Conservation (phyloP, 129 eudicot genomes). For the Ambrosia trifida region DNA sequence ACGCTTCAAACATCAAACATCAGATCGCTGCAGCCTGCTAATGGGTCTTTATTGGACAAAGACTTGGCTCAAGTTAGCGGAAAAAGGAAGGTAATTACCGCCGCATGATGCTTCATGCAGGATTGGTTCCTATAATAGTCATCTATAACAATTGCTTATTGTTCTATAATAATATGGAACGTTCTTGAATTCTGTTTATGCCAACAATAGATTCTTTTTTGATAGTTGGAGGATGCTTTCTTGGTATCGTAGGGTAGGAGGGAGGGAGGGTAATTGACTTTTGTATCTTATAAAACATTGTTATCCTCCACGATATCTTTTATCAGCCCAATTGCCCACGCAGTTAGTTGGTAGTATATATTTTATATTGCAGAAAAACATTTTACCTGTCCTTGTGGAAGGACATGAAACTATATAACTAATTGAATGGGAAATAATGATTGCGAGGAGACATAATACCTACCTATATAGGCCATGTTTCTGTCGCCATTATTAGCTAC, state of each 20-base stretch:
- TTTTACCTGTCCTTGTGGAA: constrained; percentile 12
- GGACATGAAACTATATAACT: neutral
- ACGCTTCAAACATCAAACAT: constrained; percentile 43
- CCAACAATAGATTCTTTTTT: neutral
- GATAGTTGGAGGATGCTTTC: neutral
- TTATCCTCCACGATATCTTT: neutral
- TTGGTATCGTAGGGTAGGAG: neutral
- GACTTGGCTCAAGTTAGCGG: constrained; percentile 37
- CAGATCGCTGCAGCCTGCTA: constrained; percentile 39
- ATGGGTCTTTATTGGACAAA: constrained; percentile 31
- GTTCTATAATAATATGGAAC: neutral
- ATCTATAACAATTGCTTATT: neutral
- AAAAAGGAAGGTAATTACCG: constrained; percentile 45
- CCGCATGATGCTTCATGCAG: neutral
- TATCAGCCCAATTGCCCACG: neutral
- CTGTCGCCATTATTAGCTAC: constrained; percentile 12
- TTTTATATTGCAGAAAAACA: neutral
- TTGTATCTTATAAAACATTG: neutral
- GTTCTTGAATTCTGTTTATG: neutral
- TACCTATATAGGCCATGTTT: constrained; percentile 15
- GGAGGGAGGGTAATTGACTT: neutral
- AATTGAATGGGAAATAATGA: neutral
- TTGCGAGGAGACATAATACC: neutral
- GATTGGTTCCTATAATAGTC: constrained; percentile 5
- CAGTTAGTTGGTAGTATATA: constrained; percentile 3